Percentiles rank a stretch among this genome's conserved stretches.
Conservation (phyloP, 2,329 filamentous ascomycete species). For the Atkinsonella hypoxylon region DNA sequence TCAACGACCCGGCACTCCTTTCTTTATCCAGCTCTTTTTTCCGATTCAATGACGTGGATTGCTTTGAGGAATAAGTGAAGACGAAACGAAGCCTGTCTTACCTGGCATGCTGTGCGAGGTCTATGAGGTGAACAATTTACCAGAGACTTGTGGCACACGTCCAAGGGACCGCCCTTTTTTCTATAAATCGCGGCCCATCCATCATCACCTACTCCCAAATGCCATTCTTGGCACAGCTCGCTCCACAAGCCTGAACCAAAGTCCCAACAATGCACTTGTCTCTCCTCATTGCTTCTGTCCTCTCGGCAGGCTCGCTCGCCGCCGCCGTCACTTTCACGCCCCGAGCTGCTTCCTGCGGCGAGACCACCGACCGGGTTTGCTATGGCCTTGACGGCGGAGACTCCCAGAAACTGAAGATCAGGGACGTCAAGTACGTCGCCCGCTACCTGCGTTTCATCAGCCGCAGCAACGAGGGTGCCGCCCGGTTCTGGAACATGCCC, state of each 20-base stretch:
- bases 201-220: no score
- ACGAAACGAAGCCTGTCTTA: no score
- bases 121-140: no score
- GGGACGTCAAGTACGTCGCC: constrained; percentile 2
- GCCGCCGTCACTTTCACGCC: background rate
- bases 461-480: background rate
- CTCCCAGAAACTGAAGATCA: constrained; percentile 1
- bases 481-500: constrained; percentile 9
- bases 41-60: background rate
- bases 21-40: background rate
- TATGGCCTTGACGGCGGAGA: constrained; percentile 4
- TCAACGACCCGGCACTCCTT: background rate
- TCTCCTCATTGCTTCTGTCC: background rate
- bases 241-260: background rate
- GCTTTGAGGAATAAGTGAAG: no score
- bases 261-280: background rate
- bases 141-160: no score
- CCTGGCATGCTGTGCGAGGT: no score
- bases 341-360: background rate
- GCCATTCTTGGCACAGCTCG: no score
- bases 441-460: constrained; percentile 1
- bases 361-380: constrained; percentile 2
- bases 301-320: background rate
- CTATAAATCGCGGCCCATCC: no score
- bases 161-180: no score